Base-by-base conservation (phyloP, 352 stramenopile genomes). In the Globisporangium spiculum region DNA sequence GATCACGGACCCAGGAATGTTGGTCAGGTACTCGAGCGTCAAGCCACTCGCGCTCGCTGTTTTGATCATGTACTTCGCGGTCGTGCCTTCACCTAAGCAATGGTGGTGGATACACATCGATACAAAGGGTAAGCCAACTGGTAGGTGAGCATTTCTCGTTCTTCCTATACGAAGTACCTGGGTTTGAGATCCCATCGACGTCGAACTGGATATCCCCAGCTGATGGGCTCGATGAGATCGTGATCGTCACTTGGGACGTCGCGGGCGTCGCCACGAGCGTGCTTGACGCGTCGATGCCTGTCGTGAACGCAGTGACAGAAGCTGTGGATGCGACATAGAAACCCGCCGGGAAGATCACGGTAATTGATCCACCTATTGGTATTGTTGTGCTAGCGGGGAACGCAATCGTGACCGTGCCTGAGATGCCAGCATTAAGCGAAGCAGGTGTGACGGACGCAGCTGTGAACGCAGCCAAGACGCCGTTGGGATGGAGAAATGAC, bases 111-210 rank as follows among this genome's bases (percentile, higher is more conserved):
- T 12, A 59, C 20, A 44, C 26, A 38, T 44, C 18, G 22, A 38
- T 27, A 27, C 22, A 48, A 9, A 9, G 16, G 10, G 3, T 61
- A 9, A 16, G 53, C 18, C 6, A 55, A 53, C 30, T 46, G n/a
- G 14, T 16, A 52, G 22, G 6, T 58, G 6, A 22, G 5, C 4
- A n/a, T 8, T 1, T 32, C 32, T 27, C 24, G 52, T n/a, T 22
- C 14, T 26, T 26, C 20, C 20, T 22, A 9, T 14, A 32, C 6
- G 6, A 26, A n/a, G 7, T 50, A 82, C 83, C 83, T 80, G 82
- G 80, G 70, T 87, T 88, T 1, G 76, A 79, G 66, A 92, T 83
- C n/a, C 72, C 75, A 26, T 81, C 72, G 30, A 90, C 58, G 0
- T 72, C 75, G 64, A 92, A 91, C 12, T 67, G 68, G 60, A 90